A percentile compares a stretch with the other conserved stretches of the same genome.
These are phyloP conservation scores for Podaxis mareebaensis DNA, from an alignment of 768 basidiomycete genomes.

Conservation along the genomic window DNA sequence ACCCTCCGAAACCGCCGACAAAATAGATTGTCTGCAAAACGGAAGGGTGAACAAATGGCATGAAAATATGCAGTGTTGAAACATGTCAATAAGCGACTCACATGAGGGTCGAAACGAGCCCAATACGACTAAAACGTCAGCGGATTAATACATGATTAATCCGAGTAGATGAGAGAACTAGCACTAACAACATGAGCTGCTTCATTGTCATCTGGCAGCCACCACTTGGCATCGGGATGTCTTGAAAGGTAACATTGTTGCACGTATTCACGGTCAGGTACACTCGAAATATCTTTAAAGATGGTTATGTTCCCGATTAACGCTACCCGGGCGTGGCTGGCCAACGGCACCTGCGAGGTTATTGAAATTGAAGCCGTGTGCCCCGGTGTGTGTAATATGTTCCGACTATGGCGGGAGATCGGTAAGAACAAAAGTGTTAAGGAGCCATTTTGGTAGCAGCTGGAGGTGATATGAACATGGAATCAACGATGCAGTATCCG, in stretches of 20 bases:
- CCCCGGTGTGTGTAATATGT: slow-evolving; percentile 40
- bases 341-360: slow-evolving; percentile 38
- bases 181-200: slow-evolving; percentile 44
- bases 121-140: slow-evolving; percentile 43
- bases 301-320: slow-evolving; percentile 50
- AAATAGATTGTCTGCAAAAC: slow-evolving; percentile 46
- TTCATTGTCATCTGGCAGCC: slow-evolving; percentile 47
- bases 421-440: slow-evolving; percentile 52
- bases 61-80: background rate
- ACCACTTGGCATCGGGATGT: slow-evolving; percentile 53
- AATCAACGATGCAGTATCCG: background rate
- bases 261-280: slow-evolving; percentile 34
- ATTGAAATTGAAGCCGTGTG: slow-evolving; percentile 49
- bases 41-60: background rate
- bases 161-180: background rate
- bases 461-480: slow-evolving; percentile 18
- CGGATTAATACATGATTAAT: background rate
- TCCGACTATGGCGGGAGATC: slow-evolving; percentile 54
- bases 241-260: slow-evolving; percentile 42
- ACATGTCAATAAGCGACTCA: slow-evolving; percentile 25
- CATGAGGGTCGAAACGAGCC: slow-evolving; percentile 56
- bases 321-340: slow-evolving; percentile 47
- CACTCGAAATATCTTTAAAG: slow-evolving; percentile 30
- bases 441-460: slow-evolving; percentile 54
- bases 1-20: slow-evolving; percentile 56